These are phyloP conservation scores for Komagataella mondaviorum DNA, from an alignment of 805 yeast genomes.

Conservation along the genomic window DNA sequence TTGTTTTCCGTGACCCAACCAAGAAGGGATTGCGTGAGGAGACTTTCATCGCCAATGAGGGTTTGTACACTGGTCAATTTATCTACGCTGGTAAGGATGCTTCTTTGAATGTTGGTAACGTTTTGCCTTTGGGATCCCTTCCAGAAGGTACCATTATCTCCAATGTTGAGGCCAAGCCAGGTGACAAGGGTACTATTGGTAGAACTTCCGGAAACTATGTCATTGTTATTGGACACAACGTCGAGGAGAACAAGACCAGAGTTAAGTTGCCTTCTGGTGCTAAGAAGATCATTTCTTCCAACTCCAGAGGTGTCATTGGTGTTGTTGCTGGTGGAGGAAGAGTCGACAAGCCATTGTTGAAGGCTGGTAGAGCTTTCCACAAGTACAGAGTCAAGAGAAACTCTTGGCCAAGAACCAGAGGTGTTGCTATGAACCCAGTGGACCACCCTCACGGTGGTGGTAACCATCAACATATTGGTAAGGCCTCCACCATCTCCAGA, in stretches of 20 bases:
- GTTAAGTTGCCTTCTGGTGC: constrained; percentile 99
- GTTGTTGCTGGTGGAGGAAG: constrained; percentile 99
- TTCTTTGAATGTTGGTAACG: constrained; percentile 92
- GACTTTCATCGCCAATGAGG: constrained; percentile 98
- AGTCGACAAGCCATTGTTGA: constrained; percentile 97
- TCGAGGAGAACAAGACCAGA: constrained; percentile 98
- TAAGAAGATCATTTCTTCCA: constrained; percentile 89
- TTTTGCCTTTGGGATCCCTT: constrained; percentile 90
- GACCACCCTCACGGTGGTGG: constrained; percentile 99
- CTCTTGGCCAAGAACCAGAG: constrained; percentile 99
- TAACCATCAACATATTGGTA: constrained; percentile 99
- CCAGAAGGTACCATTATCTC: constrained; percentile 40
- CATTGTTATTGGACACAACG: constrained; percentile 98
- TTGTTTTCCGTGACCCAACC: constrained; percentile 99
- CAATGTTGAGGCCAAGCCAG: constrained; percentile 38
- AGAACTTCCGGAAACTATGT: constrained; percentile 99
- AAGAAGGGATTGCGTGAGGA: constrained; percentile 95
- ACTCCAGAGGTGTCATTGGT: constrained; percentile 99
- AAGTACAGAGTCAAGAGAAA: constrained; percentile 98
- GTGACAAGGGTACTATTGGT: constrained; percentile 88
- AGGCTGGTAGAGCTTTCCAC: constrained; percentile 99
- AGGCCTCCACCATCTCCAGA: constrained; percentile 98
- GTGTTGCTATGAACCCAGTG: constrained; percentile 99
- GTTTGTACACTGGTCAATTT: constrained; percentile 99
- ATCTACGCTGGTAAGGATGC: constrained; percentile 99